Evolutionary conservation across 2,329 filamentous ascomycete species (phyloP).

Genomic region (Sordariomycetes sp.): DNA sequence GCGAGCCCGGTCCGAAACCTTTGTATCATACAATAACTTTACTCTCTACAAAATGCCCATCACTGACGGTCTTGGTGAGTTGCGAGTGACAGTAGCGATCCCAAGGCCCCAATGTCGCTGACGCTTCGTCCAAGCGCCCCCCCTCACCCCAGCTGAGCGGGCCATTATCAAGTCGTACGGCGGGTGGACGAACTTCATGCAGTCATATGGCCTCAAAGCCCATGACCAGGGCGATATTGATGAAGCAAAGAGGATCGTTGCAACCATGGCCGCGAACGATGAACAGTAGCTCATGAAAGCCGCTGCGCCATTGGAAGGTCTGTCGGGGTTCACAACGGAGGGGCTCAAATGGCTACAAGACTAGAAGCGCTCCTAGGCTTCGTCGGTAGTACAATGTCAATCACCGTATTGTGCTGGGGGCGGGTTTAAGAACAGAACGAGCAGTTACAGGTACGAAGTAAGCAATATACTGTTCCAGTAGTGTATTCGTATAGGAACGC

Average conservation of each 20-base stretch:
- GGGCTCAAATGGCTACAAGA: no score
- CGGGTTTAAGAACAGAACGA: no score
- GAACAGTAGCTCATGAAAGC: background rate
- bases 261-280: constrained; percentile 1
- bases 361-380: no score
- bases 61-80: background rate
- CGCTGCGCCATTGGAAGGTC: no score
- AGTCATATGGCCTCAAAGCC: constrained; percentile 4
- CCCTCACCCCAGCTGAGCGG: constrained; percentile 5
- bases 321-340: no score
- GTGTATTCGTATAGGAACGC: no score
- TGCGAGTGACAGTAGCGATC: background rate
- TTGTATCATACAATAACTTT: background rate
- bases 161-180: constrained; percentile 6
- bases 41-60: background rate
- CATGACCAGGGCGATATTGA: constrained; percentile 4
- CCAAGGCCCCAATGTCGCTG: background rate
- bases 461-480: no score
- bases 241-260: constrained; percentile 5
- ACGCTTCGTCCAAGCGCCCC: constrained; percentile 4
- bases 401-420: no score
- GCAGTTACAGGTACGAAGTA: no score
- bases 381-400: no score
- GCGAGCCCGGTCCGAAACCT: no score
- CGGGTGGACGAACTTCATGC: constrained; percentile 7